These are phyloP conservation scores for Cordia subcordata DNA, from an alignment of 257 asterid species.

Conservation along the genomic window DNA sequence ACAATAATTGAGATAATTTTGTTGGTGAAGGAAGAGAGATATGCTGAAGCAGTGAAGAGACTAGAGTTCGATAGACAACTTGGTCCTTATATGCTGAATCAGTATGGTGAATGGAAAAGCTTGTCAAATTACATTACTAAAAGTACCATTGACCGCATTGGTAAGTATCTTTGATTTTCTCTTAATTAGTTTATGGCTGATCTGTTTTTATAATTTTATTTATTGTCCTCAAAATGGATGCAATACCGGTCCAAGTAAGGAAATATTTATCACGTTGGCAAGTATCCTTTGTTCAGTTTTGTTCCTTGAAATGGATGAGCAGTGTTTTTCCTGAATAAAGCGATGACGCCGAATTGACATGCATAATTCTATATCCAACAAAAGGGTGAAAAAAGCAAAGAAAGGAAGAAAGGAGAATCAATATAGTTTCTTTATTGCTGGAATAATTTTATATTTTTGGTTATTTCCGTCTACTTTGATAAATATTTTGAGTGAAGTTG, in stretches of 20 bases:
- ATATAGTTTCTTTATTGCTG: too few relatives aligned
- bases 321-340: too few relatives aligned
- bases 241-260: too few relatives aligned
- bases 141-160: slow-evolving; percentile 59
- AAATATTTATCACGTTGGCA: too few relatives aligned
- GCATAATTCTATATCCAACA: too few relatives aligned
- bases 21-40: slow-evolving; percentile 63
- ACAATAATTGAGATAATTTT: slow-evolving; percentile 4
- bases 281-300: not conserved
- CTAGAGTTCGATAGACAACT: slow-evolving; percentile 82
- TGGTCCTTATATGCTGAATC: slow-evolving; percentile 74
- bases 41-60: slow-evolving; percentile 63
- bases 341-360: too few relatives aligned
- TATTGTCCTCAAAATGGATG: not conserved
- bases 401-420: too few relatives aligned
- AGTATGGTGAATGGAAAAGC: slow-evolving; percentile 70
- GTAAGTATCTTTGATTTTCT: slow-evolving; percentile 29
- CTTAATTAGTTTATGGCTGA: not conserved
- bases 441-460: too few relatives aligned
- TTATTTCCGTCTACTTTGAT: too few relatives aligned
- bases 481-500: too few relatives aligned
- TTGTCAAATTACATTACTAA: slow-evolving; percentile 71
- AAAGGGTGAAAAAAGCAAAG: too few relatives aligned
- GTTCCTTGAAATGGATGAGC: too few relatives aligned
- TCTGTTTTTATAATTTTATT: not conserved